Evolutionary conservation across 495 filamentous ascomycete genomes (phyloP), one percentile per base, ranked within the genome.

Genomic region (Chaetomidium leptoderma): DNA sequence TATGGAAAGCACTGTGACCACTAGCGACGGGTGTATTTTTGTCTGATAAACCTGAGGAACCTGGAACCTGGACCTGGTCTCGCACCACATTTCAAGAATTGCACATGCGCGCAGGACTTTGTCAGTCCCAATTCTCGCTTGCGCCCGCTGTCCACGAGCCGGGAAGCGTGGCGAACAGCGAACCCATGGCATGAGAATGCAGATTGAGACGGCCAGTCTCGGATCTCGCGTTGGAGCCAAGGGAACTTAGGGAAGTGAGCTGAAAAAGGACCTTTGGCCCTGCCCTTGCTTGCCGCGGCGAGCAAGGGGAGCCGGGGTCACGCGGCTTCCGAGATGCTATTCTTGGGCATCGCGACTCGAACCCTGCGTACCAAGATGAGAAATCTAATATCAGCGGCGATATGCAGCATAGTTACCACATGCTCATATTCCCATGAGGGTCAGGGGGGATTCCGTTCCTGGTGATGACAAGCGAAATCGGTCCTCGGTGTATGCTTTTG

Each of bases 261-360:
- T 2, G 17, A 9, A 29, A 50, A 54, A 58, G 55, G 59, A 50
- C 47, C 33, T 53, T n/a, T 46, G 42, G 32, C 16, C n/a, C 6
- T 37, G 19, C n/a, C 44, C 35, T 49, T 50, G 23, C 35, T 49
- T 40, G 23, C 21, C 43, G 29, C 4, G 45, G 43, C 14, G 45
- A 50, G 27, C 45, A 39, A 37, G 32, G 21, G 42, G 6, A 48
- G 9, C 24, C 42, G 19, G 42, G 35, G 54, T 57, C 54, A 57
- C 44, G 44, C 43, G 45, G 54, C 44, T 46, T 33, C 40, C 16
- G 16, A 26, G 2, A 23, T 50, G 55, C 60, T 62, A 62, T 62
- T 62, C 54, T 62, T 54, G 53, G 62, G 55, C 37, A 23, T 56
- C n/a, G 37, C 47, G n/a, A 52, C n/a, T 32, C 43, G 45, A 39